Percentiles rank a stretch among this genome's conserved stretches.
Conservation (phyloP, 2,329 filamentous ascomycete species). For the Fusarium luffae region DNA sequence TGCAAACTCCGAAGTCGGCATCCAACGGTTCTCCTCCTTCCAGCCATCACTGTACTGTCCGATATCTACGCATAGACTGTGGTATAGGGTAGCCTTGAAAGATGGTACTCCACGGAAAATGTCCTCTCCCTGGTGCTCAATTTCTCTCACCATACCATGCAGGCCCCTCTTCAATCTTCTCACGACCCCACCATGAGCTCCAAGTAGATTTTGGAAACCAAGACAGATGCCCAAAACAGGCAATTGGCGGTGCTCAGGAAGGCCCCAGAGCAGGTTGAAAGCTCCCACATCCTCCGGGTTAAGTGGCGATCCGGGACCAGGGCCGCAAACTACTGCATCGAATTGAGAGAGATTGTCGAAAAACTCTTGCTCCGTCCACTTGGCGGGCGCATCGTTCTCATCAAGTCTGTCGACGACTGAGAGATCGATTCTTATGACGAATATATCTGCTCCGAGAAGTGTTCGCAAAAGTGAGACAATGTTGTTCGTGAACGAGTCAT, state of each 20-base stretch:
- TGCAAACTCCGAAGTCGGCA: slow-evolving; percentile 57
- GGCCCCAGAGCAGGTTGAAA: slow-evolving; percentile 79
- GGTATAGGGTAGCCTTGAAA: slow-evolving; percentile 81
- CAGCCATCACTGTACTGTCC: slow-evolving; percentile 51
- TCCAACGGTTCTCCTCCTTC: slow-evolving; percentile 52
- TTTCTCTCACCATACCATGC: slow-evolving; percentile 81
- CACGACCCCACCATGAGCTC: slow-evolving; percentile 74
- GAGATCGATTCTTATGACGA: slow-evolving; percentile 53
- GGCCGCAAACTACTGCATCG: slow-evolving; percentile 88
- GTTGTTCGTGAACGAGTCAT: slow-evolving; percentile 97
- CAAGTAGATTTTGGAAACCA: slow-evolving; percentile 85
- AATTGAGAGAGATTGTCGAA: slow-evolving; percentile 64
- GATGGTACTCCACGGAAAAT: slow-evolving; percentile 72
- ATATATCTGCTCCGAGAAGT: slow-evolving; percentile 73
- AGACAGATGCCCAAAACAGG: slow-evolving; percentile 91
- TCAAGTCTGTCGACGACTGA: slow-evolving; percentile 60
- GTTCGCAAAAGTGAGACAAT: slow-evolving; percentile 84
- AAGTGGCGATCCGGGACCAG: slow-evolving; percentile 85
- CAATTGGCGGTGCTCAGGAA: slow-evolving; percentile 67
- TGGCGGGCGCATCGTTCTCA: slow-evolving; percentile 5
- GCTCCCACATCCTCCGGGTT: slow-evolving; percentile 82
- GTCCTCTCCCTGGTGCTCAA: slow-evolving; percentile 69
- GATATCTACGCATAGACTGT: slow-evolving; percentile 69
- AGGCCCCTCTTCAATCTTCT: slow-evolving; percentile 75
- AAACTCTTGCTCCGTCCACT: slow-evolving; percentile 59